Evolutionary conservation across 352 stramenopile species (phyloP), one percentile per base, ranked within the genome.

Genomic region (Pythium plurisporium): DNA sequence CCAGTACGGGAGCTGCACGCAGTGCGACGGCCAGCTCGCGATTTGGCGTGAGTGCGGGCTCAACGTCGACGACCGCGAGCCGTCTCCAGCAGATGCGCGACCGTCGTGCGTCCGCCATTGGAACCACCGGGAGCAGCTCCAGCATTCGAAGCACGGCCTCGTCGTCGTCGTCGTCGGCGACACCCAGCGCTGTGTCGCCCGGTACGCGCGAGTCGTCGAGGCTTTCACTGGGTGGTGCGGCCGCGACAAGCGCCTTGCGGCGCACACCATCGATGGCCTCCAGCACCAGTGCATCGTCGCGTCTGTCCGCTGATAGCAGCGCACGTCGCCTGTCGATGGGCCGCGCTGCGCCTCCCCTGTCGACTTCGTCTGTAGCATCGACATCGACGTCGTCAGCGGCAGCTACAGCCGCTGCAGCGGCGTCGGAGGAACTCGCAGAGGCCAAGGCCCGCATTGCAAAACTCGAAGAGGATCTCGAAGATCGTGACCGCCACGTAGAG

Each of bases 401-500:
- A 20, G 26, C 49, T 22, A 23, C 27, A 5, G 26, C 34, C 3
- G 43, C 45, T 17, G 57, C 26, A 3, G 48, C 53, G 3, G 38
- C 59, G 7, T 72, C 84, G 19, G 74, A 89, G 11, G 68, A 87
- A 37, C 62, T 89, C 22, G 55, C 67, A 2, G 73, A 88, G 25
- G 76, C 78, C 1, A 72, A 70, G 47, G 60, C 71, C 5, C 66
- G 52, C 23, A 86, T 89, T 38, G 60, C 67, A 5, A 85, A 76
- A 51, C 64, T 91, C 27, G 78, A 91, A 55, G 71, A 84, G 42
- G 76, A 87, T 37, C 56, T 91, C 46, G 78, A 91, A 34, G 74
- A 91, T 57, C 82, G 83, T 51, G 84, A 83, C 45, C 63, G 76
- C 14, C 68, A 81, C 25, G 72, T 88, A 4, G 75, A 88, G 54